Conservation (phyloP, 495 filamentous ascomycete species). For the Trichoderma gamsii region DNA sequence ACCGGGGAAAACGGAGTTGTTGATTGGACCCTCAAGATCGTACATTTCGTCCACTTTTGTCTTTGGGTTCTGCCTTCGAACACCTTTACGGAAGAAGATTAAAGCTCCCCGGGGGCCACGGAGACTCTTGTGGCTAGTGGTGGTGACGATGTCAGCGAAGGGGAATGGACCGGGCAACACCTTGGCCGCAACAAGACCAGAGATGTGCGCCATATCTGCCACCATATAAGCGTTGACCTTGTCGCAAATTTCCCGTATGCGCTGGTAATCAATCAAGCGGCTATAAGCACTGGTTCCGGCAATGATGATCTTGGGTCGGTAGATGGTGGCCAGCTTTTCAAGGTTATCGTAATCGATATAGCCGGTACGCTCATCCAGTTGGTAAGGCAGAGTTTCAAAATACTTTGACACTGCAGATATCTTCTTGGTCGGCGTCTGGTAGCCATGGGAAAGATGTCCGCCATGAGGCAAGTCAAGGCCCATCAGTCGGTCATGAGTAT, state of each 20-base stretch:
- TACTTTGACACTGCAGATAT: constrained; percentile 98
- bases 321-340: constrained; percentile 75
- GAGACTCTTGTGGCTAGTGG: constrained; percentile 96
- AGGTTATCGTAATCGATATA: constrained; percentile 90
- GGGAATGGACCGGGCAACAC: constrained; percentile 86
- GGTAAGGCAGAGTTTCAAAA: constrained; percentile 95
- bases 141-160: constrained; percentile 90
- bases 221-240: constrained; percentile 89
- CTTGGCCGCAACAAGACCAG: constrained; percentile 83
- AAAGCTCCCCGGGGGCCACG: constrained; percentile 92
- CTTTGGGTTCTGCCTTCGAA: constrained; percentile 76
- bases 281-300: constrained; percentile 94
- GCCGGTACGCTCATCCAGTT: constrained; percentile 82
- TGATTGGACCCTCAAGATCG: constrained; percentile 90
- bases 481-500: constrained; percentile 93
- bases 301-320: constrained; percentile 92
- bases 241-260: constrained; percentile 80
- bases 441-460: constrained; percentile 94
- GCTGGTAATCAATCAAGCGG: constrained; percentile 84
- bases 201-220: constrained; percentile 97
- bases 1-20: constrained; percentile 95
- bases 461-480: constrained; percentile 94
- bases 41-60: constrained; percentile 79
- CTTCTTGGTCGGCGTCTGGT: constrained; percentile 97
- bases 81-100: constrained; percentile 95